These are phyloP conservation scores for Ceriops tagal DNA, from an alignment of 345 rosid genomes.

Conservation along the genomic window DNA sequence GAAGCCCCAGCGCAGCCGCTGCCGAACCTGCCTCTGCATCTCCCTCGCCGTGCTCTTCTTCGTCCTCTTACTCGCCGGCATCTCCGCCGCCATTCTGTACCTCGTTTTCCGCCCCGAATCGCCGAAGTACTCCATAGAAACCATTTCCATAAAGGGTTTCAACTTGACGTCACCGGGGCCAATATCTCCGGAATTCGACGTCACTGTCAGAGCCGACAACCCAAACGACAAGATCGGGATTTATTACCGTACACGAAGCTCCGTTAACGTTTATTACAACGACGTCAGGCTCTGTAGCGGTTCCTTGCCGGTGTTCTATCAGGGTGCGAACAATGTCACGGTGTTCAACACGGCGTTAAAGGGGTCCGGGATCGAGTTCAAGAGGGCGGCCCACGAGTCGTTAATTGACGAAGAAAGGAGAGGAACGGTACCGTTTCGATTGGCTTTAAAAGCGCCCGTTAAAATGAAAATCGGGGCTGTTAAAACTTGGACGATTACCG, in stretches of 20 bases:
- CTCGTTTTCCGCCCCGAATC: slow-evolving; percentile 63
- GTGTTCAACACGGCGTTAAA: slow-evolving; percentile 38
- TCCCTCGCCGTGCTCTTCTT: slow-evolving; percentile 28
- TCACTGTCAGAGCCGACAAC: slow-evolving; percentile 54
- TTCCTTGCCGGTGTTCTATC: slow-evolving; percentile 46
- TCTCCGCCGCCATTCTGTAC: slow-evolving; percentile 52
- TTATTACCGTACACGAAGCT: slow-evolving; percentile 46
- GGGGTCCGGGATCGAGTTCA: slow-evolving; percentile 48
- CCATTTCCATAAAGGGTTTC: slow-evolving; percentile 47
- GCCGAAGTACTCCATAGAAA: slow-evolving; percentile 51
- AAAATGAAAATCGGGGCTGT: slow-evolving; percentile 64
- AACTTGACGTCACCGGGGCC: slow-evolving; percentile 43
- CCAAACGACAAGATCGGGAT: slow-evolving; percentile 68
- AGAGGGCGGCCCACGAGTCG: slow-evolving; percentile 19
- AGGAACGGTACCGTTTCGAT: slow-evolving; percentile 49
- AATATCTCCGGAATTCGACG: slow-evolving; percentile 54
- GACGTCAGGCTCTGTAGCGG: slow-evolving; percentile 47
- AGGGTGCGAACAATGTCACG: slow-evolving; percentile 61
- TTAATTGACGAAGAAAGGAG: slow-evolving; percentile 26
- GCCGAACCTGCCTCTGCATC: slow-evolving; percentile 49
- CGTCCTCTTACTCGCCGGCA: slow-evolving; percentile 41
- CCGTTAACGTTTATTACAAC: slow-evolving; percentile 37
- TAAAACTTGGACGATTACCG: slow-evolving; percentile 68
- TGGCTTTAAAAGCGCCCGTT: slow-evolving; percentile 58
- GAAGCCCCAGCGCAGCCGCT: slow-evolving; percentile 26